These are phyloP conservation scores for Pichia phayaonensis DNA, from an alignment of 805 yeast genomes.

Conservation along the genomic window DNA sequence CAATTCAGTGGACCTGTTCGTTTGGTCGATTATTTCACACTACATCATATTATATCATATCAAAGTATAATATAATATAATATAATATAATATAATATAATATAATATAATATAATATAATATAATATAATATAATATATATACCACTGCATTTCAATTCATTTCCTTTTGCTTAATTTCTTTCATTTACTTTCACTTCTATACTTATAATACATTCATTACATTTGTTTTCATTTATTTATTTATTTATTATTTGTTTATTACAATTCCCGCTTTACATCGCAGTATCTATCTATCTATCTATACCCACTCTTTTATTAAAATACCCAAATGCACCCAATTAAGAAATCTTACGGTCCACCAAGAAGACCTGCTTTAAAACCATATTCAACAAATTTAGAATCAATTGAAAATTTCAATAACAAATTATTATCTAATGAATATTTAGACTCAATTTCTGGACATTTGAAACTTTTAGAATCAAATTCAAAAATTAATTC, in stretches of 20 bases:
- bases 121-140: too few relatives aligned
- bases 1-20: background rate
- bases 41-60: background rate
- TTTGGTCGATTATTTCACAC: background rate
- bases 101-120: too few relatives aligned
- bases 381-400: constrained; percentile 37
- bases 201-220: background rate
- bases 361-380: constrained; percentile 24
- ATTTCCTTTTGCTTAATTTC: background rate
- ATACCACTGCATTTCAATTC: background rate
- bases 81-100: too few relatives aligned
- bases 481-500: constrained; percentile 35
- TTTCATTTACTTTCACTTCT: background rate
- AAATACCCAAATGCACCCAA: background rate
- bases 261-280: too few relatives aligned
- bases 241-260: too few relatives aligned
- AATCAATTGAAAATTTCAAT: constrained; percentile 39
- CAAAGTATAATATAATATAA: too few relatives aligned
- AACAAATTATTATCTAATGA: constrained; percentile 37
- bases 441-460: constrained; percentile 33
- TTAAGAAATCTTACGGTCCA: constrained; percentile 25
- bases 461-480: constrained; percentile 36
- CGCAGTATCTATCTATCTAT: too few relatives aligned
- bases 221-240: background rate
- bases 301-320: too few relatives aligned